A percentile compares a stretch with the other conserved stretches of the same genome.
phyloP scores from a whole-genome alignment of 257 asterid species.

The Plantago elongata region DNA sequence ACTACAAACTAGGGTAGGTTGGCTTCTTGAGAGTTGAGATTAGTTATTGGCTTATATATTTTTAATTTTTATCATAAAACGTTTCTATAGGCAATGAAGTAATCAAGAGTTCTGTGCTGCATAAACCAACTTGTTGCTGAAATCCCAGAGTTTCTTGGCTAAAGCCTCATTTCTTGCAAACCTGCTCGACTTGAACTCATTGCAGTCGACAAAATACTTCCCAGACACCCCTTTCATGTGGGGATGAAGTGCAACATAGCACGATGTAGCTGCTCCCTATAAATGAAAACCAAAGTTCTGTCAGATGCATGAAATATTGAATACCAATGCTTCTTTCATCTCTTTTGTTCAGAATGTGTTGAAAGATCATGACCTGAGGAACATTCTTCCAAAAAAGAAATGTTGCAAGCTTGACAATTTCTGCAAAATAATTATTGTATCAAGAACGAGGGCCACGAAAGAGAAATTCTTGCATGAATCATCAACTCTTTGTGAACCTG shows the following conservation, averaged over 20 bases:
- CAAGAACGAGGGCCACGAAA: not conserved
- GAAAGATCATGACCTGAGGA: conserved; percentile 56
- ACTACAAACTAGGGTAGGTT: too few species aligned
- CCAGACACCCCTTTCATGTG: conserved; percentile 45
- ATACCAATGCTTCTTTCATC: not conserved
- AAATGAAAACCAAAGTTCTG: not conserved
- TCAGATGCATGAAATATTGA: not conserved
- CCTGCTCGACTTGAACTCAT: conserved; percentile 30
- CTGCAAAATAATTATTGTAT: conserved; percentile 32
- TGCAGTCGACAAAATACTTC: conserved; percentile 51
- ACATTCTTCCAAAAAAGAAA: conserved; percentile 71
- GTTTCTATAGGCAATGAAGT: conserved; percentile 1
- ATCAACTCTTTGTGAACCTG: too few species aligned
- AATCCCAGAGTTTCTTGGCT: conserved; percentile 52
- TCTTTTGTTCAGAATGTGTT: not conserved
- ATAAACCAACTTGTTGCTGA: conserved; percentile 37
- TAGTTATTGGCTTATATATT: not conserved
- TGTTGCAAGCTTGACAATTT: conserved; percentile 40
- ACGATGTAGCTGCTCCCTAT: conserved; percentile 65
- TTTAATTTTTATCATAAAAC: conserved; percentile 1
- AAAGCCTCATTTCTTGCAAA: conserved; percentile 29
- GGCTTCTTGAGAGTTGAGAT: too few species aligned
- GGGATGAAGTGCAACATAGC: conserved; percentile 58
- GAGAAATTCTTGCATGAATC: not conserved
- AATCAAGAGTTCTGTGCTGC: conserved; percentile 22